Percentiles rank a stretch among this genome's conserved stretches.
These are phyloP conservation scores for Globisporangium heterothallicum DNA, from an alignment of 352 stramenopile species.

Conservation along the genomic window DNA sequence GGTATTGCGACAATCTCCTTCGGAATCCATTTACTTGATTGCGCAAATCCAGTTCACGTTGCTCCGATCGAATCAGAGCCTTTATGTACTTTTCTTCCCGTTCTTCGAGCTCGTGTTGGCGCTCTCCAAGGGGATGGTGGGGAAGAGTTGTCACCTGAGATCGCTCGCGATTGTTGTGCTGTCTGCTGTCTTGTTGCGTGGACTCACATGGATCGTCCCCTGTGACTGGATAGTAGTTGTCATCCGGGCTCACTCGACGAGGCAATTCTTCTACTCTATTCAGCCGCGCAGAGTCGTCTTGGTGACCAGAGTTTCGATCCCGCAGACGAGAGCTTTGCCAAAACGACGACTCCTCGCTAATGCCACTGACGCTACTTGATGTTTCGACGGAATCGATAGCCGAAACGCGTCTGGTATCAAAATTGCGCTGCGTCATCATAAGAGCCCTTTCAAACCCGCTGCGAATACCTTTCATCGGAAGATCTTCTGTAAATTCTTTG, in stretches of 20 bases:
- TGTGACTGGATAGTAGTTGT: not conserved
- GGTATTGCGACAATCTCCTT: slow-evolving; percentile 37
- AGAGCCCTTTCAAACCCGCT: not conserved
- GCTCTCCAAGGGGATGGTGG: not conserved
- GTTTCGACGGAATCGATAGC: slow-evolving; percentile 10
- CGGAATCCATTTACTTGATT: slow-evolving; percentile 41
- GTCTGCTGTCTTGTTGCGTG: not conserved
- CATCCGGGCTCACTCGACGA: not conserved
- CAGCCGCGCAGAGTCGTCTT: not conserved
- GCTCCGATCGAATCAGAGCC: slow-evolving; percentile 72
- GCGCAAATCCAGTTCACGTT: slow-evolving; percentile 61
- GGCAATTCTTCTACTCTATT: not conserved
- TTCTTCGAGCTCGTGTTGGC: slow-evolving; percentile 50
- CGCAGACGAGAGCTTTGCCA: slow-evolving; percentile 2
- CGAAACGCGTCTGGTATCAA: not conserved
- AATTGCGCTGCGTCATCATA: not conserved
- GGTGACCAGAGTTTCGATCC: not conserved
- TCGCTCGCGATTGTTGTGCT: not conserved
- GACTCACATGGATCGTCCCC: not conserved
- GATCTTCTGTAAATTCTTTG: not conserved
- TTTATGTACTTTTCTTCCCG: slow-evolving; percentile 73
- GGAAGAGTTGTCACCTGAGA: not conserved
- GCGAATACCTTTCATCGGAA: not conserved
- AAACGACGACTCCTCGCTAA: slow-evolving; percentile 11
- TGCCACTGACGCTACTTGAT: slow-evolving; percentile 9